Base-by-base conservation (phyloP, 1,284 basidiomycete species). In the Trichosporon sp. region DNA sequence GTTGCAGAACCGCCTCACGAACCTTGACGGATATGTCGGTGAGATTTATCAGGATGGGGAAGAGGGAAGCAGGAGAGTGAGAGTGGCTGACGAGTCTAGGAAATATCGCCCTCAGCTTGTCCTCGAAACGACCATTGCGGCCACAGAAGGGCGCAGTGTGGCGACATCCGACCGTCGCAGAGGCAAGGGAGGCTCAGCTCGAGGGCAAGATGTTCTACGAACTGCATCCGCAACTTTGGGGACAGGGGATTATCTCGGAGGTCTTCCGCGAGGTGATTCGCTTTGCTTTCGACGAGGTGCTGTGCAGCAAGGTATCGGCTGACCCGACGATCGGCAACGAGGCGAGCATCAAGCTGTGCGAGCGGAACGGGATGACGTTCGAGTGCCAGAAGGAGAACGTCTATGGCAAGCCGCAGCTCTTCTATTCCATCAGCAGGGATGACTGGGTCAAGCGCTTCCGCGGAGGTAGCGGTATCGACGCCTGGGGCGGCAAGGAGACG, bases 151-250 rank as follows among this genome's bases (percentile, higher is more conserved):
- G 71, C 19, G 44, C 61, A 16, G 44, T 70, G 1, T 75, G 65
- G 60, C 67, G 57, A 7, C 72, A 77, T 44, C 76, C 76, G 0
- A 66, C 68, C 0, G 67, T 69, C 23, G 63, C 58, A 7, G 59
- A 73, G 25, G 64, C 62, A 4, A 44, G 60, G 1, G 49, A 64
- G 27, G 69, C 66, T 2, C 58, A 64, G 16, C 63, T 77, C 5
- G 59, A 46, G 27, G 78, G 72, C 13, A 70, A 70, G 60, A 60
- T 79, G 68, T 79, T 77, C 63, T 79, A 76, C 68, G 78, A 79
- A 70, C 70, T 77, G 16, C 78, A 79, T 64, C 78, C 78, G 4
- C 78, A 79, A 54, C 59, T 79, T 2, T 79, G 78, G 78, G 76
- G 74, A 7, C 70, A 74, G 64, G 76, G 78, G 0, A 61, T 79